Percentiles rank a stretch among this genome's conserved stretches.
Conservation (phyloP, 495 filamentous ascomycete species). For the Trichoderma reesei region DNA sequence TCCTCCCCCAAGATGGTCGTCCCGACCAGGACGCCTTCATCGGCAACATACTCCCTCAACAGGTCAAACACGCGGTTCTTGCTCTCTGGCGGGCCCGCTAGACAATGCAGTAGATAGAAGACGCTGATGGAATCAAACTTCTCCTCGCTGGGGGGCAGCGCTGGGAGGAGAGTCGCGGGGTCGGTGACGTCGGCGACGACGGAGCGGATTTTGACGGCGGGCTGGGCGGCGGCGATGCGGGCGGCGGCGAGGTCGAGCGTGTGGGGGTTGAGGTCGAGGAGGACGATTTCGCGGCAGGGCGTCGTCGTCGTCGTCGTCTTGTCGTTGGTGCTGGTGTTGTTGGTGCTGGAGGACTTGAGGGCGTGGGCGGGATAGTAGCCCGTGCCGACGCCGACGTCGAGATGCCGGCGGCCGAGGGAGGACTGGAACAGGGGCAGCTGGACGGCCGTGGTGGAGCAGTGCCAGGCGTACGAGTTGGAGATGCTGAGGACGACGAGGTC, state of each 20-base stretch:
- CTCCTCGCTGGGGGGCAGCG: conserved; percentile 11
- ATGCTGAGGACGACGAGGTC: conserved; percentile 26
- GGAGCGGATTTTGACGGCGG: conserved; percentile 11
- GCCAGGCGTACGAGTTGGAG: conserved; percentile 25
- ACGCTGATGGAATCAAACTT: conserved; percentile 28
- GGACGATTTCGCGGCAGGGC: conserved; percentile 15
- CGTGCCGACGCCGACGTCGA: conserved; percentile 32
- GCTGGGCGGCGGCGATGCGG: conserved; percentile 12
- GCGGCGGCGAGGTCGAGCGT: conserved; percentile 15
- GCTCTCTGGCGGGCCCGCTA: conserved; percentile 18
- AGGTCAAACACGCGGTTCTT: conserved; percentile 19
- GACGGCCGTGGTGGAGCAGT: conserved; percentile 22
- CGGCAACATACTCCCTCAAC: conserved; percentile 18
- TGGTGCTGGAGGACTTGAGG: too few species aligned
- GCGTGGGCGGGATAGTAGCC: conserved; percentile 25
- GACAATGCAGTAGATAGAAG: conserved; percentile 33
- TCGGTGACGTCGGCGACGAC: conserved; percentile 18
- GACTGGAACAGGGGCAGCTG: conserved; percentile 29
- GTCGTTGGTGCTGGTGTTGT: too few species aligned
- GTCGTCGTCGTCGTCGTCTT: too few species aligned
- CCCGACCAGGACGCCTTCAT: conserved; percentile 26
- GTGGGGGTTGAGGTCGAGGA: conserved; percentile 24
- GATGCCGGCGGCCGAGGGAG: conserved; percentile 23
- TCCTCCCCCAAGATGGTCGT: conserved; percentile 25
- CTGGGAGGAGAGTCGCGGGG: too few species aligned